Percentiles rank a stretch among this genome's conserved stretches.
Conservation (phyloP, 2,329 filamentous ascomycete species). For the Fusarium musae region DNA sequence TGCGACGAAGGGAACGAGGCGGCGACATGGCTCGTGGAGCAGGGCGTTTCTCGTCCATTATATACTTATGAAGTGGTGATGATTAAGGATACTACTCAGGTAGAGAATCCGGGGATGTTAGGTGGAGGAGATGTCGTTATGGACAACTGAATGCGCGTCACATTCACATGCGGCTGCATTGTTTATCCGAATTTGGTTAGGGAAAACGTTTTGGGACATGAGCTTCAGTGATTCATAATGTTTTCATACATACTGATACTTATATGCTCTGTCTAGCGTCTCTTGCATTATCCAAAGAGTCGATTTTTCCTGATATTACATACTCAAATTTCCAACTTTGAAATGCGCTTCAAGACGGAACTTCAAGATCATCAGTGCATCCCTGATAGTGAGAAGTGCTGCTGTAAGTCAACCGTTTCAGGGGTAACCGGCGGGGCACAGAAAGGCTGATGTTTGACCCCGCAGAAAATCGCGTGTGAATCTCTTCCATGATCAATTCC, state of each 20-base stretch:
- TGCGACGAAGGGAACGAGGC: slow-evolving; percentile 39
- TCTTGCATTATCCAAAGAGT: neutral
- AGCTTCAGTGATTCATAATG: neutral
- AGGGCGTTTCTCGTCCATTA: slow-evolving; percentile 49
- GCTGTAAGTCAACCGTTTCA: slow-evolving; percentile 17
- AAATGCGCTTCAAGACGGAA: neutral
- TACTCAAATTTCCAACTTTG: neutral
- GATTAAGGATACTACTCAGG: neutral
- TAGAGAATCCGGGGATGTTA: slow-evolving; percentile 12
- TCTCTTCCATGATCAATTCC: slow-evolving; percentile 3
- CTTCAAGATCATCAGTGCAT: neutral
- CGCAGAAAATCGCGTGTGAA: slow-evolving; percentile 25
- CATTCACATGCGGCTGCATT: slow-evolving; percentile 30
- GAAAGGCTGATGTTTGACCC: slow-evolving; percentile 7
- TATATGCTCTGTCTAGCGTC: neutral
- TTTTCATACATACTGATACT: neutral
- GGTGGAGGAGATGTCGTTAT: slow-evolving; percentile 30
- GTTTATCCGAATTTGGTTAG: slow-evolving; percentile 30
- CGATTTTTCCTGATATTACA: neutral
- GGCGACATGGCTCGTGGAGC: slow-evolving; percentile 38
- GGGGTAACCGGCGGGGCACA: slow-evolving; percentile 13
- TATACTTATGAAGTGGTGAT: slow-evolving; percentile 1
- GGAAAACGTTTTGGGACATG: slow-evolving; percentile 9
- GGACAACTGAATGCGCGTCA: slow-evolving; percentile 18
- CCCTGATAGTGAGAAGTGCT: neutral